phyloP scores from a whole-genome alignment of 2,329 filamentous ascomycete species.

The Diaporthe helianthi region DNA sequence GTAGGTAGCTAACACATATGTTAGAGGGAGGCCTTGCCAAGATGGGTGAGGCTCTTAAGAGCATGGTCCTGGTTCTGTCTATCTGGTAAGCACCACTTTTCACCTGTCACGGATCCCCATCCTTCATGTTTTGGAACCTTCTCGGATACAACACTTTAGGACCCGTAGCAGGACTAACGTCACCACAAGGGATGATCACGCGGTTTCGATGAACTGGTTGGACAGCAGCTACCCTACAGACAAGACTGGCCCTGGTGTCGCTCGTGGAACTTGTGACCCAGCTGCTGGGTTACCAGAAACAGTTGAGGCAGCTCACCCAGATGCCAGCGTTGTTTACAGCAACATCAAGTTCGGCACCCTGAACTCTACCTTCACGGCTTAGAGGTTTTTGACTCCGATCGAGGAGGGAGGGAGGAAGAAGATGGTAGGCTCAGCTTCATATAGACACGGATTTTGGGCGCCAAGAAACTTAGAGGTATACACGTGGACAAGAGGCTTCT shows the following conservation, averaged over 20 bases:
- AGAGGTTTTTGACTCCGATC: background rate
- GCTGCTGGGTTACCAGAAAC: constrained; percentile 53
- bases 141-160: too few species aligned
- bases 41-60: constrained; percentile 52
- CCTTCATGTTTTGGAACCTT: too few species aligned
- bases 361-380: constrained; percentile 50
- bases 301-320: constrained; percentile 50
- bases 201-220: constrained; percentile 67
- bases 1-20: too few species aligned
- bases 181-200: constrained; percentile 31
- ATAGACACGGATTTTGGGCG: background rate
- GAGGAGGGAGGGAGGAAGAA: background rate
- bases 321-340: constrained; percentile 54
- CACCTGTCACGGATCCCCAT: too few species aligned
- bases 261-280: constrained; percentile 56
- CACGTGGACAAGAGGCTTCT: background rate
- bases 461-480: background rate
- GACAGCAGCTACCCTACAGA: constrained; percentile 62
- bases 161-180: background rate
- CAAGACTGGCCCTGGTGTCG: constrained; percentile 49
- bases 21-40: constrained; percentile 57
- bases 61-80: constrained; percentile 45
- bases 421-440: constrained; percentile 20
- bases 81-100: constrained; percentile 30
- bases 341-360: constrained; percentile 58